Percentiles rank a stretch among this genome's conserved stretches.
Evolutionary conservation across 345 rosid species (phyloP).

Genomic region (Camelina neglecta): DNA sequence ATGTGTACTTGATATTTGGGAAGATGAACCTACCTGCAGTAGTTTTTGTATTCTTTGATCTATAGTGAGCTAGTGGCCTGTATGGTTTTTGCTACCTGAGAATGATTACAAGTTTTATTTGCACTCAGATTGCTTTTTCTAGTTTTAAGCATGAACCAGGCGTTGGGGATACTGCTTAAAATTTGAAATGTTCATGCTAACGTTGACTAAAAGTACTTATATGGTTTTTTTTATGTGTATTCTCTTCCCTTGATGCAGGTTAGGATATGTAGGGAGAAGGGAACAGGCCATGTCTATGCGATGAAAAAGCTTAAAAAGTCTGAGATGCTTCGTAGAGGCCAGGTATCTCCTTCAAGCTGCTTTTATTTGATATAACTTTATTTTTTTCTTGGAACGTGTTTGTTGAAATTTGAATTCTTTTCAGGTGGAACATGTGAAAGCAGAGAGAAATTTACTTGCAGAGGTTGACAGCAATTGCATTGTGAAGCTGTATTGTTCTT

Average conservation of each 20-base stretch:
- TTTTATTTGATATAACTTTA: background rate
- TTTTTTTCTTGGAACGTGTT: background rate
- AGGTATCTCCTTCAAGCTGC: constrained; percentile 54
- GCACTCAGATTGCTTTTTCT: background rate
- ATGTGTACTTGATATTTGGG: background rate
- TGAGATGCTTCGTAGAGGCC: constrained; percentile 99
- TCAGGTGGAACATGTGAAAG: constrained; percentile 99
- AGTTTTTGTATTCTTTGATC: background rate
- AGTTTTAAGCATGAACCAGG: background rate
- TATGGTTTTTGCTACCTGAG: background rate
- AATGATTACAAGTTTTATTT: background rate
- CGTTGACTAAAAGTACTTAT: background rate
- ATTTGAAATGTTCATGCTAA: background rate
- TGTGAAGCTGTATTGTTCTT: constrained; percentile 92
- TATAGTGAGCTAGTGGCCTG: background rate
- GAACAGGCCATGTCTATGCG: constrained; percentile 85
- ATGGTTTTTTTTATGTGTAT: constrained; percentile 7
- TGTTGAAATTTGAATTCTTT: constrained; percentile 37
- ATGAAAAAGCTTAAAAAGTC: constrained; percentile 98
- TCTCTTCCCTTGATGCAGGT: constrained; percentile 58
- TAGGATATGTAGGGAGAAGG: constrained; percentile 86
- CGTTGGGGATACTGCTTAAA: background rate
- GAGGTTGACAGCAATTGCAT: constrained; percentile 99
- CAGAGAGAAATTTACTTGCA: constrained; percentile 97
- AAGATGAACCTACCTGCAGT: background rate